Percentiles rank a stretch among this genome's conserved stretches.
Conservation (phyloP, 225 moss, liverwort and hornwort genomes). For the Polytrichum formosum region DNA sequence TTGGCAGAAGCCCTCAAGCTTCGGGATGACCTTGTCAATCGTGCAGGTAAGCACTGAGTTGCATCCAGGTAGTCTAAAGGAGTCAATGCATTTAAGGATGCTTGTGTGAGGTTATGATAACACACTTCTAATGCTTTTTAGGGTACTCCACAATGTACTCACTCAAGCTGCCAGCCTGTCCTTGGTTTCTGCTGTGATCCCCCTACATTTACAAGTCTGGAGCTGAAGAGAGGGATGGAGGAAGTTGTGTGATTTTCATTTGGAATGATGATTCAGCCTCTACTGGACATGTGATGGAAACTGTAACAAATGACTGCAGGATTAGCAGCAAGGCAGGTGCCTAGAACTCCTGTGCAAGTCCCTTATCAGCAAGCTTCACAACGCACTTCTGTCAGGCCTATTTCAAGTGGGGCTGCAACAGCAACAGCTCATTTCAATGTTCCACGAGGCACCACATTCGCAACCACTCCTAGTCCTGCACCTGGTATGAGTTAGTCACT, state of each 20-base stretch:
- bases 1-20: slow-evolving; percentile 44
- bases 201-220: too few relatives aligned
- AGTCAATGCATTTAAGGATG: too few relatives aligned
- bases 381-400: slow-evolving; percentile 23
- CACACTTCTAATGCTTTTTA: too few relatives aligned
- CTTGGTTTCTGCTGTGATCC: too few relatives aligned
- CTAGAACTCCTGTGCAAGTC: slow-evolving; percentile 19
- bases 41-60: slow-evolving; percentile 26
- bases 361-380: slow-evolving; percentile 26
- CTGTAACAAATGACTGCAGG: slow-evolving; percentile 14
- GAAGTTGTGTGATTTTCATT: background rate
- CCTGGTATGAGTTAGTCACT: slow-evolving; percentile 30
- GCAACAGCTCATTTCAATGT: slow-evolving; percentile 10
- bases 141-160: too few relatives aligned
- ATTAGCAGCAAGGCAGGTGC: slow-evolving; percentile 22
- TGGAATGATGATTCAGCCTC: background rate
- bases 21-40: slow-evolving; percentile 39
- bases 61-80: too few relatives aligned
- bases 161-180: too few relatives aligned
- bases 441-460: slow-evolving; percentile 16
- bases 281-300: slow-evolving; percentile 2
- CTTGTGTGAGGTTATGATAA: background rate
- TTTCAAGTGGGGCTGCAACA: slow-evolving; percentile 9
- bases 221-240: too few relatives aligned
- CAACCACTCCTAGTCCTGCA: slow-evolving; percentile 7